phyloP scores from a whole-genome alignment of 2,329 filamentous ascomycete genomes.

The Neurospora sp. region DNA sequence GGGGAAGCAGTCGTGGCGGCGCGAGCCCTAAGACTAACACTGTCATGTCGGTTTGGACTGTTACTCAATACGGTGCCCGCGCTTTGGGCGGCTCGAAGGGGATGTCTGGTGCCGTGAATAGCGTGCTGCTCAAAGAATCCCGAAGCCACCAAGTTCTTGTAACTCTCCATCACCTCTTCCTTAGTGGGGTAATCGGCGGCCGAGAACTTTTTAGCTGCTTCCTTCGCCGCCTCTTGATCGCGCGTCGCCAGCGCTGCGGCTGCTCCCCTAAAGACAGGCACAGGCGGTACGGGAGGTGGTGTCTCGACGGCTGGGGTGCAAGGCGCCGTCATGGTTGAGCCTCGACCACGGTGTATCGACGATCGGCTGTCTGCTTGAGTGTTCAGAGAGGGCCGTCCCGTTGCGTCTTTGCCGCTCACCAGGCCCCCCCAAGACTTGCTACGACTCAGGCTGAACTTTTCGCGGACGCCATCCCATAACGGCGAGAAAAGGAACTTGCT shows the following conservation, averaged over 20 bases:
- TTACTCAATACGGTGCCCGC: not conserved
- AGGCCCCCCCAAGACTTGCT: conserved; percentile 17
- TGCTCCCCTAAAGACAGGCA: not conserved
- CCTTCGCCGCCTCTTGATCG: not conserved
- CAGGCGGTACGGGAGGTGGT: not conserved
- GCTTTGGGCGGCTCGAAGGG: conserved; percentile 16
- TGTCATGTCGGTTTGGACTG: not conserved
- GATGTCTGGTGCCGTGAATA: conserved; percentile 46
- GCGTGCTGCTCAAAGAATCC: conserved; percentile 51
- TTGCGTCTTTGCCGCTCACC: not conserved
- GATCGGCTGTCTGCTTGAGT: not conserved
- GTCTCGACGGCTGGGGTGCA: not conserved
- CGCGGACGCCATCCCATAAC: conserved; percentile 24
- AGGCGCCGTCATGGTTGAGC: not conserved
- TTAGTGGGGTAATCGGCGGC: conserved; percentile 24
- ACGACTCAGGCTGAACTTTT: conserved; percentile 20
- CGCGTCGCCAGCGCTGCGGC: not conserved
- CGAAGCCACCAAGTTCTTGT: conserved; percentile 44
- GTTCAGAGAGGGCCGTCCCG: not conserved
- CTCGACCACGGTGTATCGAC: not conserved
- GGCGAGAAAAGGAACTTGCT: conserved; percentile 22
- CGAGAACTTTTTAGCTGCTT: conserved; percentile 7
- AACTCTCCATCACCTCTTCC: conserved; percentile 46
- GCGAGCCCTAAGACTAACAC: not conserved
- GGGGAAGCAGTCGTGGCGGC: not conserved